Evolutionary conservation across 139 green algal genomes (phyloP).

Genomic region (Ulvella scutata): DNA sequence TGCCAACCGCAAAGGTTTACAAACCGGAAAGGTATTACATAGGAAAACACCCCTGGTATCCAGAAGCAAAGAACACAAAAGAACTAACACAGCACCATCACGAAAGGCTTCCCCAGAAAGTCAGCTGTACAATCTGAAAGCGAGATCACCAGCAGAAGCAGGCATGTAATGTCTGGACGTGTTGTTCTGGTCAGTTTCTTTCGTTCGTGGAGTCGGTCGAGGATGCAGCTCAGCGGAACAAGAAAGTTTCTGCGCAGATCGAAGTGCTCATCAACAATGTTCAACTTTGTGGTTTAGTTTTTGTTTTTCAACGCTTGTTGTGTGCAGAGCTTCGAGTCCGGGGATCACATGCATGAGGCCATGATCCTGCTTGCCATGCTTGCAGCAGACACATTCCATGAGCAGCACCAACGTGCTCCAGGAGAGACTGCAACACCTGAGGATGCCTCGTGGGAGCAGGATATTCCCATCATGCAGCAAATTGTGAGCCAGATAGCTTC

Average conservation of each 20-base stretch:
- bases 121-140: too few species aligned
- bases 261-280: constrained; percentile 23
- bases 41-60: background rate
- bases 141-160: too few species aligned
- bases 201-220: background rate
- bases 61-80: background rate
- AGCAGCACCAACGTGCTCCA: constrained; percentile 5
- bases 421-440: background rate
- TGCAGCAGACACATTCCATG: background rate
- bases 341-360: background rate
- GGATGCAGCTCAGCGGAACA: background rate
- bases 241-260: constrained; percentile 18
- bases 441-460: constrained; percentile 36
- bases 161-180: constrained; percentile 19
- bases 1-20: background rate
- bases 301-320: constrained; percentile 25
- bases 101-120: constrained; percentile 47
- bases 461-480: constrained; percentile 40
- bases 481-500: constrained; percentile 14
- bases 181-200: background rate
- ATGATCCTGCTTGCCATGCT: background rate
- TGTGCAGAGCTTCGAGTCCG: background rate
- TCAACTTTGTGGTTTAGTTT: too few species aligned
- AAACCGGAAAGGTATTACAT: background rate
- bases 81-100: constrained; percentile 2